Base-by-base conservation (phyloP, 345 rosid genomes). In the Anastatica hierochuntica region DNA sequence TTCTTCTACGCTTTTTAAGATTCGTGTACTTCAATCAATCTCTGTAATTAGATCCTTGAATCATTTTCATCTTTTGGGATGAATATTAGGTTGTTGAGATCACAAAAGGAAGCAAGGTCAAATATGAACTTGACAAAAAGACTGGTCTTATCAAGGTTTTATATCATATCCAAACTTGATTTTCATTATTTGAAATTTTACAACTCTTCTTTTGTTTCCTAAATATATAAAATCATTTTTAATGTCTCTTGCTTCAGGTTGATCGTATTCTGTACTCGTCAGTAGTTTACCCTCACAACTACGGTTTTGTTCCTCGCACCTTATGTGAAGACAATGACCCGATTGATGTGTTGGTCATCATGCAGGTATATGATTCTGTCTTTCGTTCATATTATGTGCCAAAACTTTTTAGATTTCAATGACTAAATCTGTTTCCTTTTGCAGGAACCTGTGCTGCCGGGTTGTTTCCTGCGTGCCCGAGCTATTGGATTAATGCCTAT, bases 401-500 rank as follows among this genome's bases (percentile, higher is more conserved):
- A 9, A 31, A 31, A 9, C 1, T 9, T 31, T 31, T 29, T 4
- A 10, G n/a, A 9, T 10, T 31, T 31, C n/a, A 10, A 31, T 11
- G 2, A 9, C 9, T 4, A 11, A 31, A 31, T 31, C 3, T 31
- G 17, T 41, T 14, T 41, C 43, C 7, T 18, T 47, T 29, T 67
- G 51, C 57, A 90, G 98, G 96, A 90, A 74, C 98, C 98, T 18
- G 96, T 90, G 18, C 85, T 90, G 68, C 94, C 98, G 0, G 98
- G 98, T 45, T 84, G 96, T 68, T 90, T 90, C 62, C 74, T 87
- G 52, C 83, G 98, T 64, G 98, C 98, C 47, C 78, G 77, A 58
- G 98, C 98, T 59, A 88, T 90, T 49, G 98, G 98, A 63, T 76
- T 87, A 38, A 90, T 90, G 96, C 98, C 98, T 60, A 90, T 90